Evolutionary conservation across 345 rosid species (phyloP), one percentile per base, ranked within the genome.

Genomic region (Pistacia vera): DNA sequence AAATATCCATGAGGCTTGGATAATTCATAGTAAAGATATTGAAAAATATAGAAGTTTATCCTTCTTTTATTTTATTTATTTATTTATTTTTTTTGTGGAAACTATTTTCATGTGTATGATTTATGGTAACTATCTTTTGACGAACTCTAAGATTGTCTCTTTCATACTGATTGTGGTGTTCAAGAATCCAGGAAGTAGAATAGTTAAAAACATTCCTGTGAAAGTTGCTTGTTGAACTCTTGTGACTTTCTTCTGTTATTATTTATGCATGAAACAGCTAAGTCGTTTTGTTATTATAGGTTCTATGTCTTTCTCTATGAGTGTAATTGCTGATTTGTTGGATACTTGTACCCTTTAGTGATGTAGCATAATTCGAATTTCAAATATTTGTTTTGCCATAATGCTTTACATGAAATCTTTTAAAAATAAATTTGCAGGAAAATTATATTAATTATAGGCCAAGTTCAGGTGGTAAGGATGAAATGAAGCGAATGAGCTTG

Each of bases 371-470:
- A 48, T 14, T 57, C n/a, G 36, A 13, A 60, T n/a, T 18, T 74
- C 56, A 58, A 48, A 20, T 57, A n/a, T 54, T 68, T 56, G n/a
- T 46, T 57, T 38, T 76, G 56, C 18, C 59, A 49, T 13, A 33
- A 67, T 33, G 20, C 36, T 48, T 25, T 63, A 14, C 22, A 20
- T 30, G 52, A 41, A 49, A 18, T 10, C 18, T 64, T 59, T 8
- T 12, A 30, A 35, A 63, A 17, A 28, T 70, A 20, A 44, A 33
- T 11, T 85, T 70, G 85, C 93, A 96, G 99, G 99, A 96, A 85
- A 96, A 96, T 73, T 96, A 96, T 88, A 74, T 96, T 71, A 96
- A 96, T 80, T 93, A 93, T 77, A 87, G 92, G 82, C 98, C 97
- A 68, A 80, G 86, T 84, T 87, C 89, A 60, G 64, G 78, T 46